A percentile compares a stretch with the other conserved stretches of the same genome.
Evolutionary conservation across 108 stramenopile genomes (phyloP).

Genomic region (Cyclostephanos tholiformis): DNA sequence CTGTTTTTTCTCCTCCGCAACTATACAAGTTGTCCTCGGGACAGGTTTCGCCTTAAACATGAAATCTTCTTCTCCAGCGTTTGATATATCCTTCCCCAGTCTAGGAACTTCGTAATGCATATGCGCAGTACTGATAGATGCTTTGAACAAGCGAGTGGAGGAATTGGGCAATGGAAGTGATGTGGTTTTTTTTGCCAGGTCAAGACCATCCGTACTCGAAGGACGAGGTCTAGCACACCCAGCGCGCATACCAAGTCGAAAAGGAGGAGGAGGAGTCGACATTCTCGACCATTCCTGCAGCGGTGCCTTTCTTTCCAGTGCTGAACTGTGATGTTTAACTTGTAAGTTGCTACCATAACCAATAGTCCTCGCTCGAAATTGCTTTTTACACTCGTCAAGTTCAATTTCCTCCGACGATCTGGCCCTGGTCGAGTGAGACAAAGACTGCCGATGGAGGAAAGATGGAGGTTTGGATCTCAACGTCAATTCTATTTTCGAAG

Average conservation of each 20-base stretch:
- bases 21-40: slow-evolving; percentile 26
- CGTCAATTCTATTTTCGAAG: slow-evolving; percentile 1
- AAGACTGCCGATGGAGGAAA: slow-evolving; percentile 12
- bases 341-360: background rate
- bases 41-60: slow-evolving; percentile 30
- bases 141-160: slow-evolving; percentile 1
- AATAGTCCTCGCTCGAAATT: slow-evolving; percentile 25
- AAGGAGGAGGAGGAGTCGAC: slow-evolving; percentile 22
- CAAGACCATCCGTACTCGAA: slow-evolving; percentile 18
- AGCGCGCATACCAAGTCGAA: slow-evolving; percentile 9
- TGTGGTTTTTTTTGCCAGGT: slow-evolving; percentile 15
- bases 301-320: background rate
- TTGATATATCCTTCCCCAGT: slow-evolving; percentile 14
- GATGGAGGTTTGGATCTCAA: slow-evolving; percentile 19
- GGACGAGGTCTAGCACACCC: background rate
- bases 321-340: background rate
- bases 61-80: background rate
- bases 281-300: background rate
- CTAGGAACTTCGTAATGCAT: slow-evolving; percentile 18
- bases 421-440: background rate
- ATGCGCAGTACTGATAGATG: slow-evolving; percentile 4
- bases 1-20: slow-evolving; percentile 15
- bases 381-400: slow-evolving; percentile 36
- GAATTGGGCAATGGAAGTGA: slow-evolving; percentile 26
- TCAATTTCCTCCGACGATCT: slow-evolving; percentile 35